Percentiles rank a stretch among this genome's conserved stretches.
Conservation (phyloP, 1,139 yeast species). For the Yamadazyma spencermartinsiae region DNA sequence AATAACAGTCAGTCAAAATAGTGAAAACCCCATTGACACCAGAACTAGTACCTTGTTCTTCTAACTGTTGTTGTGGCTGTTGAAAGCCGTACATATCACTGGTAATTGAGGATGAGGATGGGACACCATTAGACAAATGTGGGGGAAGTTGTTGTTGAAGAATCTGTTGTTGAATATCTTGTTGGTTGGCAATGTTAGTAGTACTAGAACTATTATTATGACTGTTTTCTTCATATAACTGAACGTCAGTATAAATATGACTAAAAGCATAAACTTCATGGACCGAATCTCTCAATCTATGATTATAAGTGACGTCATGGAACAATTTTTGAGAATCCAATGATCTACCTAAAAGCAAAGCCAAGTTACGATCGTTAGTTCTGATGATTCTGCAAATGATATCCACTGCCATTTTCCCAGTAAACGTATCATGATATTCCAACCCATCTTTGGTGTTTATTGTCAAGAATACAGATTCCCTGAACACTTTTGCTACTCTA, state of each 20-base stretch:
- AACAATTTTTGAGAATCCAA: conserved; percentile 92
- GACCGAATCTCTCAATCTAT: conserved; percentile 81
- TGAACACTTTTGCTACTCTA: conserved; percentile 77
- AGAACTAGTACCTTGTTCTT: conserved; percentile 15
- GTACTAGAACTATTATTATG: conserved; percentile 4
- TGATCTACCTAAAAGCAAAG: conserved; percentile 84
- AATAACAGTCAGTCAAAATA: conserved; percentile 87
- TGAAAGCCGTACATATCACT: conserved; percentile 2
- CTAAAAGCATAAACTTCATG: conserved; percentile 88
- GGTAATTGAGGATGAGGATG: conserved; percentile 17
- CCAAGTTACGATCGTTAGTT: conserved; percentile 89
- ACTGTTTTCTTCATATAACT: conserved; percentile 29
- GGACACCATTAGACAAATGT: conserved; percentile 11
- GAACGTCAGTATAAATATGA: conserved; percentile 50
- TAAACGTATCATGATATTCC: conserved; percentile 90
- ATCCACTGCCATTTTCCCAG: conserved; percentile 94
- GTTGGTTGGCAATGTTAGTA: conserved; percentile 14
- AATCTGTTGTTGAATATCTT: conserved; percentile 11
- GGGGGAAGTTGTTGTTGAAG: conserved; percentile 24
- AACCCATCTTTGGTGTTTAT: conserved; percentile 92
- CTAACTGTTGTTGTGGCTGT: not conserved
- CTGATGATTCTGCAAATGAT: conserved; percentile 79
- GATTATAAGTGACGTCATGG: conserved; percentile 95
- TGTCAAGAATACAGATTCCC: conserved; percentile 67
- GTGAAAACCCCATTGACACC: conserved; percentile 91